phyloP scores from a whole-genome alignment of 2,329 filamentous ascomycete species.

The Ascochyta viciae-villosae region DNA sequence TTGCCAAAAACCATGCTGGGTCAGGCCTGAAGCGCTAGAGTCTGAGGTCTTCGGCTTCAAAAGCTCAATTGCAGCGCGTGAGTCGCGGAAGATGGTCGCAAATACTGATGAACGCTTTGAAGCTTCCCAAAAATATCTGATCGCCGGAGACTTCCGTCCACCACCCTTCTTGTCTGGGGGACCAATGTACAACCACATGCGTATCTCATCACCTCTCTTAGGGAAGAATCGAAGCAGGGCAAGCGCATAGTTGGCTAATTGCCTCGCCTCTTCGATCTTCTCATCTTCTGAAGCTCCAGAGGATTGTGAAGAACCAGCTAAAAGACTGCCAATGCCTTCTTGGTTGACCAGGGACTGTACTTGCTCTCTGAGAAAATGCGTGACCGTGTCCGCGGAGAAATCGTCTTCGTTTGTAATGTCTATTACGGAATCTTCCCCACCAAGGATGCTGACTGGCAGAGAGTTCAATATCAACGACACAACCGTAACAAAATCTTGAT shows the following conservation, averaged over 20 bases:
- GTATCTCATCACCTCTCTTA: slow-evolving; percentile 80
- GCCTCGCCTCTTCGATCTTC: slow-evolving; percentile 67
- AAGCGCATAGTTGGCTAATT: slow-evolving; percentile 85
- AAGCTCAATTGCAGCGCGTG: slow-evolving; percentile 64
- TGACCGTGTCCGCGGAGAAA: slow-evolving; percentile 36
- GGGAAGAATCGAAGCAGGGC: slow-evolving; percentile 88
- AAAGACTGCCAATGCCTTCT: slow-evolving; percentile 71
- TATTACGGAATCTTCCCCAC: slow-evolving; percentile 52
- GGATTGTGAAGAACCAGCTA: slow-evolving; percentile 54
- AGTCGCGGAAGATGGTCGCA: slow-evolving; percentile 62
- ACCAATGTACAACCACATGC: slow-evolving; percentile 90
- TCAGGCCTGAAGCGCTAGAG: slow-evolving; percentile 18
- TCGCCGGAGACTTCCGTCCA: slow-evolving; percentile 63
- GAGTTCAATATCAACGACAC: slow-evolving; percentile 64
- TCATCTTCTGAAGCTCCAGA: slow-evolving; percentile 46
- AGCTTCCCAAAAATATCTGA: slow-evolving; percentile 85
- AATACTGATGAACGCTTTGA: slow-evolving; percentile 66
- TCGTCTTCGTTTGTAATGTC: slow-evolving; percentile 39
- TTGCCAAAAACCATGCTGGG: slow-evolving; percentile 43
- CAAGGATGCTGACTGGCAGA: slow-evolving; percentile 62
- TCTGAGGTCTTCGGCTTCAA: slow-evolving; percentile 53
- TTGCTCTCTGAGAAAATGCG: slow-evolving; percentile 66
- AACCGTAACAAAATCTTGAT: slow-evolving; percentile 63
- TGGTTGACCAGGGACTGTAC: slow-evolving; percentile 76
- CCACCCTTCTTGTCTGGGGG: slow-evolving; percentile 58